Evolutionary conservation across 129 eudicot species (phyloP), one percentile per base, ranked within the genome.

Genomic region (Helianthus annuus): DNA sequence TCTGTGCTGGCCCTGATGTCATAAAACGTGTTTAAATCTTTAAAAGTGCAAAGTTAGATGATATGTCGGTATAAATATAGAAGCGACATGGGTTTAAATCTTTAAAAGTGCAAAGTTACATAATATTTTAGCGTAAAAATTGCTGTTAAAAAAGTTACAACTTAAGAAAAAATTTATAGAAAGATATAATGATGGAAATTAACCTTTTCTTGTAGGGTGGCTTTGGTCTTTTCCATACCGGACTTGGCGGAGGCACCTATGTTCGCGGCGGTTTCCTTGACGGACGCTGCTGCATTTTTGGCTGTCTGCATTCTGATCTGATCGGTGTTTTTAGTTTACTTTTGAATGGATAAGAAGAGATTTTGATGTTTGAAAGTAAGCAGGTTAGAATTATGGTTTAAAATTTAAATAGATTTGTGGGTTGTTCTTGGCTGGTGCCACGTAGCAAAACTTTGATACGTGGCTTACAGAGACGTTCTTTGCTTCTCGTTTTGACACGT

Each of bases 171-270:
- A 27, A 27, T 27, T 27, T 27, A 27, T 27, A 10, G 3, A 2
- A 40, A 14, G 12, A 58, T 19, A 42, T 39, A 4, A 17, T 34
- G 60, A 53, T 1, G 45, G n/a, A 24, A 54, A 0, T 0, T 2
- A 16, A 85, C 95, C 97, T 85, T 87, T 67, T 87, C 97, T 72
- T 85, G 87, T 10, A 79, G 44, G 56, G 83, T 70, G 72, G 97
- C 97, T 70, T 87, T 91, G 76, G 95, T 80, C 72, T 91, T 91
- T 40, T 87, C 91, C 86, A 77, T 63, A 79, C 95, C 95, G 57
- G 91, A 74, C 53, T 69, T 85, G 15, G 91, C 88, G 22, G 95
- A 76, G 58, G 97, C 97, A 48, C 83, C 82, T 1, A 79, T 71
- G 64, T 90, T 85, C 11, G 97, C 78, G 13, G 80, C 83, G 22